Conservation (phyloP, 352 stramenopile genomes). For the Globisporangium paroecandrum region DNA sequence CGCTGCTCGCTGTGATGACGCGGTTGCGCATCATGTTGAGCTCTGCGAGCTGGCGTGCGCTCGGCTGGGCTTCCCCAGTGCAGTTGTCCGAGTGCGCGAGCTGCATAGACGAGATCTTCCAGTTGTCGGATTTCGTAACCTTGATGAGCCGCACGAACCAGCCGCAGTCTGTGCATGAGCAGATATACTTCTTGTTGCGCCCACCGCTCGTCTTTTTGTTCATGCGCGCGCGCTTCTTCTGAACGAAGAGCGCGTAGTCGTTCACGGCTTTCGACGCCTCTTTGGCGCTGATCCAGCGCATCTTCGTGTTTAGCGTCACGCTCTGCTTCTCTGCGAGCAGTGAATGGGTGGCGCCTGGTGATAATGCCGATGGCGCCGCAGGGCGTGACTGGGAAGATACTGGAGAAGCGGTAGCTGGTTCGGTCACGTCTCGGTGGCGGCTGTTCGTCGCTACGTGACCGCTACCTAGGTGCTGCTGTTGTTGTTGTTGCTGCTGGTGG, state of each 20-base stretch:
- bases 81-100: conserved; percentile 71
- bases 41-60: conserved; percentile 68
- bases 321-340: conserved; percentile 9
- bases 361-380: not conserved
- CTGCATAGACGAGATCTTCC: conserved; percentile 89
- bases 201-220: conserved; percentile 80
- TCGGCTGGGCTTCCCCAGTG: conserved; percentile 62
- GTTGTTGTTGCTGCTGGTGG: not conserved
- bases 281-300: conserved; percentile 80
- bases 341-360: not conserved
- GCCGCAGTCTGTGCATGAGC: conserved; percentile 60
- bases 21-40: conserved; percentile 76
- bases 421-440: not conserved
- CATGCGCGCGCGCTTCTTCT: conserved; percentile 74
- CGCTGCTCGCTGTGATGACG: conserved; percentile 51
- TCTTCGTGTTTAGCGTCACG: conserved; percentile 32
- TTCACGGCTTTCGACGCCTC: conserved; percentile 76
- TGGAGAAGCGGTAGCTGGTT: not conserved
- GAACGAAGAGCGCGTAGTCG: conserved; percentile 73
- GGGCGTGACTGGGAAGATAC: not conserved
- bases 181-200: conserved; percentile 87
- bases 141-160: conserved; percentile 84
- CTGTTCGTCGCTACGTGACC: not conserved
- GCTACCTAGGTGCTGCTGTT: not conserved
- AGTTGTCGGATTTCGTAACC: conserved; percentile 84